Conservation (phyloP, 139 green algal species). For the Nannochloris sp. region DNA sequence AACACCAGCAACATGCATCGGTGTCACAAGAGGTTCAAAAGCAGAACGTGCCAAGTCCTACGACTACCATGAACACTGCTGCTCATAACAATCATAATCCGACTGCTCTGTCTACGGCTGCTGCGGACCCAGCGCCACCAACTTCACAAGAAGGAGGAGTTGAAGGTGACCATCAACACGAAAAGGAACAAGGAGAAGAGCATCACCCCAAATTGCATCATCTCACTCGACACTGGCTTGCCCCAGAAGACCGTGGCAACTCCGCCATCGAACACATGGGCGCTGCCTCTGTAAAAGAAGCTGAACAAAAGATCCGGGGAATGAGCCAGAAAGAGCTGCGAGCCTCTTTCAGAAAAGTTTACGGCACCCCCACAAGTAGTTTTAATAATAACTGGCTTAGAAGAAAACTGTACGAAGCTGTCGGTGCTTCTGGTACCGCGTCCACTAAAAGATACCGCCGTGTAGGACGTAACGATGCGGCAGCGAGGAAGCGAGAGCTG, state of each 20-base stretch:
- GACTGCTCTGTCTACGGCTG: too few species aligned
- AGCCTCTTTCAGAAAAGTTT: constrained; percentile 22
- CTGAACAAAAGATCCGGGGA: constrained; percentile 17
- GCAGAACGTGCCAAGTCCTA: too few species aligned
- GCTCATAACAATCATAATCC: too few species aligned
- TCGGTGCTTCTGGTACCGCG: background rate
- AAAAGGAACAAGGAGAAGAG: too few species aligned
- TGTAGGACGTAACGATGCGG: background rate
- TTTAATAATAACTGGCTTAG: constrained; percentile 43
- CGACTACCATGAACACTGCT: too few species aligned
- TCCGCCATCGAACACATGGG: constrained; percentile 19
- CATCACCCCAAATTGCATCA: constrained; percentile 19
- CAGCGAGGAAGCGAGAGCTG: background rate
- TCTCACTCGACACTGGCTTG: constrained; percentile 32
- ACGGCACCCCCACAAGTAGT: constrained; percentile 21
- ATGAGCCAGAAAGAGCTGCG: constrained; percentile 32
- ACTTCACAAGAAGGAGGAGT: too few species aligned
- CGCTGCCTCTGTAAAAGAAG: constrained; percentile 4
- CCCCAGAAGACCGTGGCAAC: constrained; percentile 17
- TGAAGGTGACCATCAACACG: too few species aligned
- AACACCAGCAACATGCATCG: too few species aligned
- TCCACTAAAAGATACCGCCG: background rate
- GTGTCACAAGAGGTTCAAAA: too few species aligned
- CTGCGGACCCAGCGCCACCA: too few species aligned
- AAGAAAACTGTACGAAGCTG: constrained; percentile 32